Percentiles rank a stretch among this genome's conserved stretches.
Conservation (phyloP, 1,284 basidiomycete genomes). For the Vanrija sp. region DNA sequence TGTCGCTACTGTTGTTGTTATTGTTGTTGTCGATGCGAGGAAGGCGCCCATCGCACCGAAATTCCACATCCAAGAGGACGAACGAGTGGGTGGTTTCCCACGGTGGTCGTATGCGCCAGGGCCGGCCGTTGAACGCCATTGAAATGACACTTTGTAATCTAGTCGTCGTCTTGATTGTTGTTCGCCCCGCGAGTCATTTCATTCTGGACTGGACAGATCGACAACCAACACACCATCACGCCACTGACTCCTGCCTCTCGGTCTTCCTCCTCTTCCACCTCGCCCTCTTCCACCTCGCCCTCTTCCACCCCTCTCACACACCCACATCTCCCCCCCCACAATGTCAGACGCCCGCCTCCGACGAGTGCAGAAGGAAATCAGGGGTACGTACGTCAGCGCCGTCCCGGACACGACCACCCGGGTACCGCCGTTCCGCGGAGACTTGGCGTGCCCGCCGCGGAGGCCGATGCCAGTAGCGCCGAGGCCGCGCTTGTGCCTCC, state of each 20-base stretch:
- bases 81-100: conserved; percentile 1
- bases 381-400: conserved; percentile 55
- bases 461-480: no score
- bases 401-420: not conserved
- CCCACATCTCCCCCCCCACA: not conserved
- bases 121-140: no score
- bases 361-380: conserved; percentile 87
- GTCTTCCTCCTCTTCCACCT: not conserved
- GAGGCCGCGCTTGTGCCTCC: no score
- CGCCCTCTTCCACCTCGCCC: not conserved
- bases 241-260: not conserved
- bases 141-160: no score
- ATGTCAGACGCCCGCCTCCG: conserved; percentile 75
- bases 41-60: not conserved
- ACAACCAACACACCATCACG: not conserved
- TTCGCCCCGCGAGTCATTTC: no score
- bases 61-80: not conserved
- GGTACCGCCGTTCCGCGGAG: no score
- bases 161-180: not conserved
- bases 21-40: not conserved
- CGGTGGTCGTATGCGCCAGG: not conserved
- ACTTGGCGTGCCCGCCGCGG: not conserved
- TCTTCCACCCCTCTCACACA: not conserved
- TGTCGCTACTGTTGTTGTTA: not conserved
- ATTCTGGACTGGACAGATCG: not conserved